Percentiles rank a stretch among this genome's conserved stretches.
Evolutionary conservation across 495 filamentous ascomycete species (phyloP).

Genomic region (Acidomyces sp.): DNA sequence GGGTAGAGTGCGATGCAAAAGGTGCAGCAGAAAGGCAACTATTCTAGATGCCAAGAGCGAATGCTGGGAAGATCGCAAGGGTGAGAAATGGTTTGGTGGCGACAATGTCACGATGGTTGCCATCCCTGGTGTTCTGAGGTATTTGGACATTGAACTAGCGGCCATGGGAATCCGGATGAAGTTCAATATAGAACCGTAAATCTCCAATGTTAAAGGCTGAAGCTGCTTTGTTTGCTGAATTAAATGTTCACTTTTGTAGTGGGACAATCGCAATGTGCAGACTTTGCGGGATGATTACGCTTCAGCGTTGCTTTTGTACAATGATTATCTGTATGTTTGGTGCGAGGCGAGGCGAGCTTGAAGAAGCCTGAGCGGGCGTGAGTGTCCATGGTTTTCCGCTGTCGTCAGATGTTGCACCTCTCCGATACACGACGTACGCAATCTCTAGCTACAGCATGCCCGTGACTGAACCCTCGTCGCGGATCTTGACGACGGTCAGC

Average conservation of each 20-base stretch:
- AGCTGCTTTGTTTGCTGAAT: not conserved
- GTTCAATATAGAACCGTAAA: conserved; percentile 59
- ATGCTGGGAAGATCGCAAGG: conserved; percentile 83
- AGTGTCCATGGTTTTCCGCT: too few species aligned
- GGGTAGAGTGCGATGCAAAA: conserved; percentile 67
- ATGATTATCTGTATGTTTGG: not conserved
- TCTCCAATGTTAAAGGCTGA: not conserved
- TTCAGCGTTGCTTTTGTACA: not conserved
- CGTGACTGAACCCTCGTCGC: too few species aligned
- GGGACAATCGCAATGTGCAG: not conserved
- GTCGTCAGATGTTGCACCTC: too few species aligned
- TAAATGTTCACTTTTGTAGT: not conserved
- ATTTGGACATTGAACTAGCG: conserved; percentile 85
- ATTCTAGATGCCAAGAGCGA: conserved; percentile 31
- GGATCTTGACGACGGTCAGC: too few species aligned
- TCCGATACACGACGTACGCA: too few species aligned
- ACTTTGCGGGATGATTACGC: not conserved
- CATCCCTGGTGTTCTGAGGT: conserved; percentile 82
- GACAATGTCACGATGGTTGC: conserved; percentile 81
- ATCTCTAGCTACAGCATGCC: too few species aligned
- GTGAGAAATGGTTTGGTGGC: conserved; percentile 68
- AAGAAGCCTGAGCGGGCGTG: too few species aligned
- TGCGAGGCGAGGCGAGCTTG: not conserved
- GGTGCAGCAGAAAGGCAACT: conserved; percentile 56
- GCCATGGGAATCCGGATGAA: conserved; percentile 87